A percentile compares a stretch with the other conserved stretches of the same genome.
These are phyloP conservation scores for Hyaloperonospora brassicae DNA, from an alignment of 352 stramenopile genomes.

Conservation along the genomic window DNA sequence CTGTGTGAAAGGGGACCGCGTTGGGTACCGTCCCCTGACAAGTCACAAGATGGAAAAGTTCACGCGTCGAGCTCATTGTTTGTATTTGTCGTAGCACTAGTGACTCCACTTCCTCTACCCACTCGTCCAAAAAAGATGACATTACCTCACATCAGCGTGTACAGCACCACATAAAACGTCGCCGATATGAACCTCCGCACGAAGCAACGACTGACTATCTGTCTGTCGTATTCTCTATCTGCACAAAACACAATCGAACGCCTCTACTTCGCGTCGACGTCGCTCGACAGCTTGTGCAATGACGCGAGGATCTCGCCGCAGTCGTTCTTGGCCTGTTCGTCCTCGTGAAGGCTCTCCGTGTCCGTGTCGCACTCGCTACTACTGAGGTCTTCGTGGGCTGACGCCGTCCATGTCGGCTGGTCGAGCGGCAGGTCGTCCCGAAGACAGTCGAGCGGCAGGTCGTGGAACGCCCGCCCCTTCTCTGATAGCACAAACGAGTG, in stretches of 20 bases:
- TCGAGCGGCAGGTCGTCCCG: background rate
- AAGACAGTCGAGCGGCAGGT: constrained; percentile 9
- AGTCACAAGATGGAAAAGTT: no score
- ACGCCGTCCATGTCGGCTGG: no score
- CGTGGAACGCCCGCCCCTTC: constrained; percentile 9
- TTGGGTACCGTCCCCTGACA: no score
- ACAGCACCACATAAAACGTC: no score
- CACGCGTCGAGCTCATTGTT: no score
- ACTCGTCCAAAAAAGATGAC: no score
- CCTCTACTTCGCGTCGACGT: background rate
- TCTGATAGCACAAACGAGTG: constrained; percentile 3
- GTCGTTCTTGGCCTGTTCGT: constrained; percentile 8
- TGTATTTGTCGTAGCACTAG: no score
- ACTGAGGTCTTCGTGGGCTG: background rate
- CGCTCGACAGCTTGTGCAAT: constrained; percentile 5
- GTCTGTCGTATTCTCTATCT: no score
- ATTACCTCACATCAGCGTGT: no score
- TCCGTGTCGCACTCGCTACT: constrained; percentile 15
- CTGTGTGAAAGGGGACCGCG: no score
- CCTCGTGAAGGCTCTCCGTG: constrained; percentile 16
- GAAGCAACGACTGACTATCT: background rate
- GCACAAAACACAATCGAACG: background rate
- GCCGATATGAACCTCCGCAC: no score
- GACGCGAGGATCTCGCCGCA: constrained; percentile 4
- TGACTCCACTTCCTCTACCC: no score